Evolutionary conservation across 2,329 filamentous ascomycete genomes (phyloP), one percentile per base, ranked within the genome.

Genomic region (Xylogone sp.): DNA sequence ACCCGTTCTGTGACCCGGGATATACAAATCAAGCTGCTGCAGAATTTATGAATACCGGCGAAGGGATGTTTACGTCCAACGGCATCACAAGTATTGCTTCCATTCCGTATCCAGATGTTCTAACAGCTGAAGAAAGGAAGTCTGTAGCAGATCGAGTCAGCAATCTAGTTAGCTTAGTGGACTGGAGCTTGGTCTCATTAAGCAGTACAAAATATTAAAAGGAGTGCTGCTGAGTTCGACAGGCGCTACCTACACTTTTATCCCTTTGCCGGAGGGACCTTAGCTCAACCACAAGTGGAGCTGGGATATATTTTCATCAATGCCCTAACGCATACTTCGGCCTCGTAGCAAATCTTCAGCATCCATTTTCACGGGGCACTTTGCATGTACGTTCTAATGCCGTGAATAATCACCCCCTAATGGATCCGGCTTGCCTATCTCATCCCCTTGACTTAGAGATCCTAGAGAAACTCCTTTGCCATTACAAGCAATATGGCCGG

Each of bases 211-310:
- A 10, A 53, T 67, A 31, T 93, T 94, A 58, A 63, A 64, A 5
- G 51, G 53, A 9, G 58, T 71, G 1, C 53, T 69, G 31, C 57
- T 65, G 12, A 49, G 29, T 19, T 48, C 57, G 12, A 48, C 59
- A n/a, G 69, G 69, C 50, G 62, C 67, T 1, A 58, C 63, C 9
- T 62, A 62, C 51, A 64, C 69, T 34, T 71, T 70, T 51, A 59
- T 72, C 29, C 61, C 66, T 39, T 3, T 68, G 60, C 69, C 62
- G 2, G 59, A 59, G 4, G 68, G 53, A 62, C 6, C 53, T 59
- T 22, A 42, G 24, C 24, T 21, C 54, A 2, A 89, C 88, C 50
- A 94, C 93, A 71, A 87, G 84, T 56, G 82, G 89, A 60, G 93
- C 94, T 78, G 94, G 88, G 1, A 72, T 79, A 54, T 84, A 87